phyloP scores from a whole-genome alignment of 345 rosid genomes.

The Eucalyptus tenuipes region DNA sequence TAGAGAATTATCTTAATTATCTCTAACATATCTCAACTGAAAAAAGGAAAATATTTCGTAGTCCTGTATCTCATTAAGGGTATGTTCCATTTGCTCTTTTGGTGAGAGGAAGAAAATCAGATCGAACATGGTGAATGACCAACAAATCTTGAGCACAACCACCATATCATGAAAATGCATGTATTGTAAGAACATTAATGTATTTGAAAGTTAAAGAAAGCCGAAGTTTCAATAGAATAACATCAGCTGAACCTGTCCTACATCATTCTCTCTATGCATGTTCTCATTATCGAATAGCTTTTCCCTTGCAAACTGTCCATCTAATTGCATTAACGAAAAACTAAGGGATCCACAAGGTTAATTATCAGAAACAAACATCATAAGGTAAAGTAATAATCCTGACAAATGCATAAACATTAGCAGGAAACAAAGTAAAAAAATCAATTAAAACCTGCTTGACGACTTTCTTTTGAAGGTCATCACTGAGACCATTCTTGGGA shows the following conservation, averaged over 20 bases:
- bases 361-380: background rate
- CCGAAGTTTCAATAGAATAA: background rate
- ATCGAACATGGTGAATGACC: background rate
- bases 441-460: constrained; percentile 57
- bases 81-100: background rate
- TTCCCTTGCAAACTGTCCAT: background rate
- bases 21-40: background rate
- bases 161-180: background rate
- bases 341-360: background rate
- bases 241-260: background rate
- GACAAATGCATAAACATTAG: background rate
- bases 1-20: too few species aligned
- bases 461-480: constrained; percentile 75
- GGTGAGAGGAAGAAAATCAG: background rate
- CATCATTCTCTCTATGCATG: background rate
- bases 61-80: background rate
- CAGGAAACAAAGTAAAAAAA: background rate
- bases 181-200: background rate
- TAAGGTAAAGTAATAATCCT: background rate
- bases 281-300: background rate
- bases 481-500: constrained; percentile 43
- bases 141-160: background rate
- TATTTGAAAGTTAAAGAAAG: background rate
- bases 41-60: background rate
- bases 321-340: background rate